A percentile compares a stretch with the other conserved stretches of the same genome.
Evolutionary conservation across 2,329 filamentous ascomycete species (phyloP).

Genomic region (Geosmithia flava): DNA sequence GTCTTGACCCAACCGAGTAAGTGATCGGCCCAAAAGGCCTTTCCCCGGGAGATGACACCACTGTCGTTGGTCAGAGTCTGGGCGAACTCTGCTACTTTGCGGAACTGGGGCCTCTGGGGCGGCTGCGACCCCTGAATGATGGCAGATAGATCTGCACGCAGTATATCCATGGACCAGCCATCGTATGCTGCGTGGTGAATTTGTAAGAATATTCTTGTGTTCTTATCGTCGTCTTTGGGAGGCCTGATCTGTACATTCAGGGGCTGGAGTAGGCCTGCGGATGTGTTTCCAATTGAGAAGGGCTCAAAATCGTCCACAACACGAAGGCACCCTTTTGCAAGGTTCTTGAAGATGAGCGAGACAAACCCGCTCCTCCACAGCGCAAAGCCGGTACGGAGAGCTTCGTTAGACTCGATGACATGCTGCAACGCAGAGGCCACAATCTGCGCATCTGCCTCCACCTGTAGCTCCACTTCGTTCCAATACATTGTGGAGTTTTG

Average conservation of each 20-base stretch:
- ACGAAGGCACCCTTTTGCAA: constrained; percentile 29
- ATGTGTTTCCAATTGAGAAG: not conserved
- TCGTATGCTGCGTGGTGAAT: constrained; percentile 83
- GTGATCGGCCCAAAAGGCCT: constrained; percentile 58
- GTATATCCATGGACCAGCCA: constrained; percentile 79
- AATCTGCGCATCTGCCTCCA: constrained; percentile 19
- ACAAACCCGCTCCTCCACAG: constrained; percentile 7
- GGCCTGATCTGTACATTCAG: not conserved
- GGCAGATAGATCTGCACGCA: constrained; percentile 52
- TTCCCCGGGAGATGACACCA: constrained; percentile 10
- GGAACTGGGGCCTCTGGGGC: constrained; percentile 43
- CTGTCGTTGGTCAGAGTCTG: not conserved
- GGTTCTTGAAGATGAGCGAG: constrained; percentile 45
- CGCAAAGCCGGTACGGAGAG: constrained; percentile 63
- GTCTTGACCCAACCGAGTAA: constrained; percentile 43
- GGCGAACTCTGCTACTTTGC: constrained; percentile 41
- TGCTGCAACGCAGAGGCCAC: constrained; percentile 36
- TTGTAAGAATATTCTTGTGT: constrained; percentile 30
- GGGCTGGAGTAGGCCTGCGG: not conserved
- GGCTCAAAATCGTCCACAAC: constrained; percentile 13
- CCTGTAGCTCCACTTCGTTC: constrained; percentile 62
- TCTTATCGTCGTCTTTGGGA: not conserved
- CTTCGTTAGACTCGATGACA: constrained; percentile 44
- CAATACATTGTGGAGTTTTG: constrained; percentile 52
- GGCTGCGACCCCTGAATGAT: constrained; percentile 24